phyloP scores from a whole-genome alignment of 805 yeast genomes.

The Nakazawaea ernobii region DNA sequence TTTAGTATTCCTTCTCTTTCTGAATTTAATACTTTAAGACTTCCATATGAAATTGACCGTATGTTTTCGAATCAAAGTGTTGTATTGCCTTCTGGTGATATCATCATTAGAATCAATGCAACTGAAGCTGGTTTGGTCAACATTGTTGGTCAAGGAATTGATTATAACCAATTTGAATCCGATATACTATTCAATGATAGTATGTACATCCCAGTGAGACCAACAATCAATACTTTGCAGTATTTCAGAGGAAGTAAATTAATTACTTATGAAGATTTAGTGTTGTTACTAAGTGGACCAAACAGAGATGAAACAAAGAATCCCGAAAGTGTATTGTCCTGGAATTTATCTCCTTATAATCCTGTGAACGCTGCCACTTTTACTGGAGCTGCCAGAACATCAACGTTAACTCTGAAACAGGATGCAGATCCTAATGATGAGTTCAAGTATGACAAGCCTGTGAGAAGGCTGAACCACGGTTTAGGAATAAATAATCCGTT shows the following conservation, averaged over 20 bases:
- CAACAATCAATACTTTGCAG: constrained; percentile 69
- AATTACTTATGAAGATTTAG: constrained; percentile 58
- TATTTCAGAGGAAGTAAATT: constrained; percentile 79
- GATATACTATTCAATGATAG: constrained; percentile 70
- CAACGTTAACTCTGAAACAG: not conserved
- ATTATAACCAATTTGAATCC: constrained; percentile 22
- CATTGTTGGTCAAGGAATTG: constrained; percentile 37
- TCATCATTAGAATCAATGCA: constrained; percentile 48
- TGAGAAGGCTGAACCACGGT: constrained; percentile 19
- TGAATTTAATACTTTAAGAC: constrained; percentile 45
- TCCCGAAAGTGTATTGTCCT: constrained; percentile 54
- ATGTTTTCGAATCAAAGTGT: constrained; percentile 37
- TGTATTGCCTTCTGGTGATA: constrained; percentile 39
- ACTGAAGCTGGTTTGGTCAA: constrained; percentile 50
- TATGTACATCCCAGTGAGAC: constrained; percentile 69
- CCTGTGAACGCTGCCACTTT: constrained; percentile 20
- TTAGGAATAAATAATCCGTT: not conserved
- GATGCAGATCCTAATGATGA: constrained; percentile 14
- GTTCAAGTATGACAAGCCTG: constrained; percentile 42
- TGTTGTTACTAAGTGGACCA: constrained; percentile 66
- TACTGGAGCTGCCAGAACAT: constrained; percentile 1
- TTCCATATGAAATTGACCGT: constrained; percentile 38
- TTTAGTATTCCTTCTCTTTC: constrained; percentile 57
- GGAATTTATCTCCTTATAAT: constrained; percentile 35
- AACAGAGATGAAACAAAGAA: constrained; percentile 57